These are phyloP conservation scores for Talaromyces adpressus DNA, from an alignment of 495 filamentous ascomycete species.

Conservation along the genomic window DNA sequence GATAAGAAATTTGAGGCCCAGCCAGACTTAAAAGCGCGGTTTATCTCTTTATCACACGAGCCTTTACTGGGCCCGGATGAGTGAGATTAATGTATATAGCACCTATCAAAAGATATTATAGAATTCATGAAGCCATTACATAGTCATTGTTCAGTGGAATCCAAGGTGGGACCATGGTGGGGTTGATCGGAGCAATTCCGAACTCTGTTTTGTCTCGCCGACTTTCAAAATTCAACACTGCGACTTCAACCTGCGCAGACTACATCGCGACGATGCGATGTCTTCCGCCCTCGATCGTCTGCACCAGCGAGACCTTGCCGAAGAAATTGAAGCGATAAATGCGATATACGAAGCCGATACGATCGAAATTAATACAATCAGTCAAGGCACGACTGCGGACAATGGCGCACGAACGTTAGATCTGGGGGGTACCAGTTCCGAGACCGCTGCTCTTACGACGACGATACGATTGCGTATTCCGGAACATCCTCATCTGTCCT, in stretches of 20 bases:
- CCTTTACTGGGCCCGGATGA: constrained; percentile 14
- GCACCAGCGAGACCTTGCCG: constrained; percentile 56
- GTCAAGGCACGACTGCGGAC: constrained; percentile 14
- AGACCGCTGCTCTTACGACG: constrained; percentile 18
- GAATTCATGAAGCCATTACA: not conserved
- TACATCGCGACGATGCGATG: constrained; percentile 2
- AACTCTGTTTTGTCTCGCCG: not conserved
- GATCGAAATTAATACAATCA: constrained; percentile 35
- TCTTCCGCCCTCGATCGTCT: constrained; percentile 19
- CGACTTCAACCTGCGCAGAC: not conserved
- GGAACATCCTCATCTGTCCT: constrained; percentile 37
- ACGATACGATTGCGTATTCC: constrained; percentile 35
- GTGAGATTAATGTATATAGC: not conserved
- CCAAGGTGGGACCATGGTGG: not conserved
- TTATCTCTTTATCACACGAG: constrained; percentile 39
- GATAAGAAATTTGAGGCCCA: constrained; percentile 28
- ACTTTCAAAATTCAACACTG: not conserved
- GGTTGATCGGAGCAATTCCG: not conserved
- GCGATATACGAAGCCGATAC: constrained; percentile 79
- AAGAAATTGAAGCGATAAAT: constrained; percentile 87
- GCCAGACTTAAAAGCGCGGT: constrained; percentile 31
- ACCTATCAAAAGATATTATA: not conserved
- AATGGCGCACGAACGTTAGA: constrained; percentile 22
- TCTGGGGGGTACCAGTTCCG: constrained; percentile 17
- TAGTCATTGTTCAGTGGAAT: not conserved